These are phyloP conservation scores for Plantago coronopus DNA, from an alignment of 305 asterid genomes.

Conservation along the genomic window DNA sequence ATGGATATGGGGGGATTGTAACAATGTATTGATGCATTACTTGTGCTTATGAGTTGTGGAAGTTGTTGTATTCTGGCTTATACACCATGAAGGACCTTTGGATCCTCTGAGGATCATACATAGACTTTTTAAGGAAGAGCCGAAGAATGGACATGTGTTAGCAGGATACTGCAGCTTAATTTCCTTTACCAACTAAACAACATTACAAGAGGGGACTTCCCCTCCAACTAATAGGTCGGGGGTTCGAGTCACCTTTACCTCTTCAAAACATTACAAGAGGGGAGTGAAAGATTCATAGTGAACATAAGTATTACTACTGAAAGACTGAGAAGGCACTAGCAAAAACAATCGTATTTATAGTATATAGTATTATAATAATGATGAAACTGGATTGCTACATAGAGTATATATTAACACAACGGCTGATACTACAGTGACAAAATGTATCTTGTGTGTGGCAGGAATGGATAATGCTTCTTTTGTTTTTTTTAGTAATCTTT, in stretches of 20 bases:
- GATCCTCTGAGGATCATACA: constrained; percentile 80
- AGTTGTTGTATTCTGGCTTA: constrained; percentile 62
- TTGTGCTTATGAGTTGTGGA: constrained; percentile 40
- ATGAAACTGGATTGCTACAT: constrained; percentile 4
- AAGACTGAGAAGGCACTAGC: not conserved
- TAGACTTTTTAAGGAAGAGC: constrained; percentile 31
- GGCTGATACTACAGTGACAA: constrained; percentile 20
- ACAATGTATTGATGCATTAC: constrained; percentile 9
- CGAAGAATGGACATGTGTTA: constrained; percentile 18
- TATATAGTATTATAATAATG: constrained; percentile 1
- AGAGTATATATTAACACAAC: constrained; percentile 8
- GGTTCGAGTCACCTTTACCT: too few species aligned
- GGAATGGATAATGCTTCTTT: not conserved
- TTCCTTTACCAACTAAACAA: constrained; percentile 25
- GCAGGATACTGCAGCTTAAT: constrained; percentile 27
- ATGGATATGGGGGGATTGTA: too few species aligned
- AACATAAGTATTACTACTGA: not conserved
- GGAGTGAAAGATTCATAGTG: constrained; percentile 1
- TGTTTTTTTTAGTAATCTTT: not conserved
- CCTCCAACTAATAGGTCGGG: too few species aligned
- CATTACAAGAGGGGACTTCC: constrained; percentile 33
- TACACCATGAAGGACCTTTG: constrained; percentile 72
- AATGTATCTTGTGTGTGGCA: constrained; percentile 3
- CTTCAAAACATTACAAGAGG: constrained; percentile 33
- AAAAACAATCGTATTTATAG: not conserved